These are phyloP conservation scores for Escovopsis sp. DNA, from an alignment of 2,329 filamentous ascomycete genomes.

Conservation along the genomic window DNA sequence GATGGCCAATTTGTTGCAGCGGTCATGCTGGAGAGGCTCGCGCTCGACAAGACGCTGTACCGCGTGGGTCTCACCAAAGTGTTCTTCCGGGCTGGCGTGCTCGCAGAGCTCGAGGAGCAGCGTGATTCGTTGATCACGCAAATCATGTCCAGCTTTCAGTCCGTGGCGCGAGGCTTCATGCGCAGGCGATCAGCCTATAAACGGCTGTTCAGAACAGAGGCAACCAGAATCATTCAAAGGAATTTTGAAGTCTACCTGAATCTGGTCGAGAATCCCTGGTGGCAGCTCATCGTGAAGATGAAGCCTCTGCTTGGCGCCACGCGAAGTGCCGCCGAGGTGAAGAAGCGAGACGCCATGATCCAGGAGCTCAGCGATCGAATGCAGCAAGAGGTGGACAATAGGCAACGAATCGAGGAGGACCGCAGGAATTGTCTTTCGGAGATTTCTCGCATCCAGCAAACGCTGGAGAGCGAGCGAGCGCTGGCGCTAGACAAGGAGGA, in stretches of 20 bases:
- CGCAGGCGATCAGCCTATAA: constrained; percentile 85
- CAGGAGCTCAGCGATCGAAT: constrained; percentile 74
- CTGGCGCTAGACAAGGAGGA: constrained; percentile 95
- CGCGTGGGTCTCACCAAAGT: constrained; percentile 93
- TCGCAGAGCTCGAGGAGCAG: constrained; percentile 93
- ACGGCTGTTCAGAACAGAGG: constrained; percentile 83
- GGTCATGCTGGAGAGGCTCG: constrained; percentile 79
- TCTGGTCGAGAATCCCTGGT: constrained; percentile 90
- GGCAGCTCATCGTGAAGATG: constrained; percentile 90
- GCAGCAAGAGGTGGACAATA: constrained; percentile 57
- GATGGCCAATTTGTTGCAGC: constrained; percentile 77
- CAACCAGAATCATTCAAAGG: constrained; percentile 82
- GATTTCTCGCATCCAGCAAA: constrained; percentile 80
- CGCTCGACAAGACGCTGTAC: constrained; percentile 72
- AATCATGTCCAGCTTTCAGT: constrained; percentile 89
- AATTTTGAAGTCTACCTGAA: constrained; percentile 90
- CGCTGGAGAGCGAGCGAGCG: constrained; percentile 88
- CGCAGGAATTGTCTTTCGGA: constrained; percentile 75
- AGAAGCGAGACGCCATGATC: constrained; percentile 89
- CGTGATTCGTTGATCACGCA: constrained; percentile 84
- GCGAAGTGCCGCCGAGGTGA: constrained; percentile 81
- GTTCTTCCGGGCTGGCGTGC: constrained; percentile 90
- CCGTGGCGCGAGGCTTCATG: constrained; percentile 76
- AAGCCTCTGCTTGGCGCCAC: constrained; percentile 87
- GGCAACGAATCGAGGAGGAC: constrained; percentile 78